These are phyloP conservation scores for Tylopilus vinaceipallidus DNA, from an alignment of 768 basidiomycete species.

Conservation along the genomic window DNA sequence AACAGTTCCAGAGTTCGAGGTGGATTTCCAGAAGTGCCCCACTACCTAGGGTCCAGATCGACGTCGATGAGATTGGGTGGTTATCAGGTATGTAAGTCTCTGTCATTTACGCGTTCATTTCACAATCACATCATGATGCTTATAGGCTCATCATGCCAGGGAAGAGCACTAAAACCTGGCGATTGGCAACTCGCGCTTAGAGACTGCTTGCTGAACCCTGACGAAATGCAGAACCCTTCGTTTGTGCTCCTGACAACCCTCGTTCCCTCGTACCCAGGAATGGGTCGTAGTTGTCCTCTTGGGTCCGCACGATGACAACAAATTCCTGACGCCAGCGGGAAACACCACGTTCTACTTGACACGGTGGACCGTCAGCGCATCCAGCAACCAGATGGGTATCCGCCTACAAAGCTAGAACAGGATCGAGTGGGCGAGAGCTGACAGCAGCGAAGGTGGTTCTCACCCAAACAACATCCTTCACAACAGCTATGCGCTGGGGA, in stretches of 20 bases:
- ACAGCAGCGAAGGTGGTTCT: constrained; percentile 65
- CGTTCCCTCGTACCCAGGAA: constrained; percentile 46
- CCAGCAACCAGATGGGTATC: constrained; percentile 64
- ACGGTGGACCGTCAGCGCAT: constrained; percentile 50
- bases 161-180: constrained; percentile 48
- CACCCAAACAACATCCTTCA: constrained; percentile 70
- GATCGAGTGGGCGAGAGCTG: constrained; percentile 52
- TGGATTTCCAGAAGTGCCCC: constrained; percentile 56
- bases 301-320: constrained; percentile 62
- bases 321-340: constrained; percentile 51
- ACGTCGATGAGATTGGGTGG: constrained; percentile 63
- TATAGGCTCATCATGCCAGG: no score
- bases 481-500: constrained; percentile 54
- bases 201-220: constrained; percentile 22
- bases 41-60: constrained; percentile 62
- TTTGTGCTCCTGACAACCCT: constrained; percentile 27
- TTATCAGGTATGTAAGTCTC: constrained; percentile 44
- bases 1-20: constrained; percentile 55
- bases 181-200: constrained; percentile 50
- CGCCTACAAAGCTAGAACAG: constrained; percentile 46
- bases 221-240: constrained; percentile 10
- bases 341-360: constrained; percentile 50
- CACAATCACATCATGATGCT: constrained; percentile 9
- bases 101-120: neutral
- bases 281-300: constrained; percentile 56